Conservation (phyloP, 2,329 filamentous ascomycete genomes). For the Colletotrichum eremochloae region DNA sequence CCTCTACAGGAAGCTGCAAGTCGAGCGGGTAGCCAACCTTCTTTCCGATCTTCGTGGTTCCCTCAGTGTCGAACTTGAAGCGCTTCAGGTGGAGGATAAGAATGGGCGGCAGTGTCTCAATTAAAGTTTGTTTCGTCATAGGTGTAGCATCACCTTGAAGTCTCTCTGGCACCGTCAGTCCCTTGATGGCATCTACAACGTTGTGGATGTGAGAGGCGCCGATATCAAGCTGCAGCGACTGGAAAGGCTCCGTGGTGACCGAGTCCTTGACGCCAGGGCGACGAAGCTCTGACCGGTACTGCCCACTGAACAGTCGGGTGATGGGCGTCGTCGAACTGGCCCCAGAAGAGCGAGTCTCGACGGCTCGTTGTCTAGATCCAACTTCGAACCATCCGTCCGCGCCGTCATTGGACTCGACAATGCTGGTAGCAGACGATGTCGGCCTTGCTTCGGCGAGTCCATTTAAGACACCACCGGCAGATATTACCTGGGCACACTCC, state of each 20-base stretch:
- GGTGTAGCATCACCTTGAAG: slow-evolving; percentile 85
- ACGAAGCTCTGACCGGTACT: slow-evolving; percentile 88
- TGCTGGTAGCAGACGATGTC: slow-evolving; percentile 47
- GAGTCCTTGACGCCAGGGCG: slow-evolving; percentile 91
- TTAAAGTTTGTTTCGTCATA: slow-evolving; percentile 89
- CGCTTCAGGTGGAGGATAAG: slow-evolving; percentile 96
- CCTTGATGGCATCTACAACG: slow-evolving; percentile 90
- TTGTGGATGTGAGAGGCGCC: slow-evolving; percentile 88
- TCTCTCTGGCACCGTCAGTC: slow-evolving; percentile 85
- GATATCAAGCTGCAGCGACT: slow-evolving; percentile 95
- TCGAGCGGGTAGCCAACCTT: slow-evolving; percentile 96
- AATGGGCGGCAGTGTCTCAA: slow-evolving; percentile 90
- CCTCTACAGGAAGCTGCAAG: slow-evolving; percentile 91
- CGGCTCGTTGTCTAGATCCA: slow-evolving; percentile 88
- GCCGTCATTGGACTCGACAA: slow-evolving; percentile 50
- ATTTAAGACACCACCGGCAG: slow-evolving; percentile 41
- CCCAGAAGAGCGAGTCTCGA: slow-evolving; percentile 88
- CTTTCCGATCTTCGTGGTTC: slow-evolving; percentile 98
- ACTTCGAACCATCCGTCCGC: slow-evolving; percentile 92
- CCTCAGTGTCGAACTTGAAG: slow-evolving; percentile 93
- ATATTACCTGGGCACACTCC: slow-evolving; percentile 85
- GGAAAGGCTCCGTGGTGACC: slow-evolving; percentile 92
- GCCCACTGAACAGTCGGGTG: slow-evolving; percentile 94
- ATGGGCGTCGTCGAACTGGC: slow-evolving; percentile 82
- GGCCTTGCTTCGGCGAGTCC: slow-evolving; percentile 45